Evolutionary conservation across 148 eudicot genomes (phyloP), one percentile per base, ranked within the genome.

Genomic region (Spergularia marina): DNA sequence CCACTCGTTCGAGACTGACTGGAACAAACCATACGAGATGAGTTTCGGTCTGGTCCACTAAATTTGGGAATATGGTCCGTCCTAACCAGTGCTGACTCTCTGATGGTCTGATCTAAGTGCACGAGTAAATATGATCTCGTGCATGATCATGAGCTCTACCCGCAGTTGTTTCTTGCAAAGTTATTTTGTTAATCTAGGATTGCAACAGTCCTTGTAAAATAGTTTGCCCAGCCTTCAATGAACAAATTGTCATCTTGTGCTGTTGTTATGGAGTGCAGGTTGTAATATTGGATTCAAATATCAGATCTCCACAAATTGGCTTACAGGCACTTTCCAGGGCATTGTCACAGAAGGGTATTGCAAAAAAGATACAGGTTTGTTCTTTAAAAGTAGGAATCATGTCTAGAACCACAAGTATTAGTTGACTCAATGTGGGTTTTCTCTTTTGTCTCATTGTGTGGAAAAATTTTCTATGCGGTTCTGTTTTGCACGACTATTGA

Each of bases 281-380:
- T 61, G 98, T 95, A 76, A 95, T 95, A 74, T 81, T 95, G 65
- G 94, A 86, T 20, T 95, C 98, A 78, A 82, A 92, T 78, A 87
- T 92, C 53, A 84, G 79, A 82, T 87, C 77, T 79, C 97, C 98
- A 12, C 96, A 92, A 79, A 58, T 84, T 51, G 98, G 98, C 14
- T 84, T 95, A 67, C 90, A 87, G 65, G 98, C 98, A 82, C 96
- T 95, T 60, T 83, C 98, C 47, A 95, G 85, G 76, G 97, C 97
- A 68, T 82, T 95, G 72, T 89, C 96, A 15, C 96, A 90, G 75
- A 89, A 86, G 83, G 89, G 92, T 70, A 79, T 95, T 68, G 97
- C 97, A 70, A 95, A 89, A 80, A 89, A 95, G 81, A 95, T 95
- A 53, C 98, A 95, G 97, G 98, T 95, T 41, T 61, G 71, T 77